phyloP scores from a whole-genome alignment of 345 rosid species.

The Moricandia moricandioides region DNA sequence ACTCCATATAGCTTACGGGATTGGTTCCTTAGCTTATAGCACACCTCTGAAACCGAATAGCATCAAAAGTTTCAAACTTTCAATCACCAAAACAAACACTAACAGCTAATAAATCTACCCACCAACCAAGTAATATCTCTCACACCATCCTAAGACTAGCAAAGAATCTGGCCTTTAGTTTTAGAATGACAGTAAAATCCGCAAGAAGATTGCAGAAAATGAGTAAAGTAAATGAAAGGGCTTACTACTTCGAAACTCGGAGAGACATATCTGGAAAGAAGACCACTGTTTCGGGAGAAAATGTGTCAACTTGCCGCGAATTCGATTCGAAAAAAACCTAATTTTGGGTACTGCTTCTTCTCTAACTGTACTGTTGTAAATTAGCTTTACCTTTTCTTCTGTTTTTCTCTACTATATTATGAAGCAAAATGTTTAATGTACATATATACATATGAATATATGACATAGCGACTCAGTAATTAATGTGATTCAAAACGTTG shows the following conservation, averaged over 20 bases:
- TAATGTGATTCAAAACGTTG: slow-evolving; percentile 7
- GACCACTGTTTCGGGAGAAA: slow-evolving; percentile 23
- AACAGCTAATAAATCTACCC: neutral
- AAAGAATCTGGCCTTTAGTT: slow-evolving; percentile 21
- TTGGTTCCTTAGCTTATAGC: slow-evolving; percentile 2
- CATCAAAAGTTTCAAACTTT: slow-evolving; percentile 26
- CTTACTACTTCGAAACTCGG: slow-evolving; percentile 22
- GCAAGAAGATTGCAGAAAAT: neutral
- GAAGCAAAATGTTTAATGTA: neutral
- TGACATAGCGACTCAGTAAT: neutral
- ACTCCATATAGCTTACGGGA: neutral
- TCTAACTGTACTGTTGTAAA: slow-evolving; percentile 1
- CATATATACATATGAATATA: neutral
- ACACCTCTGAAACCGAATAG: slow-evolving; percentile 24
- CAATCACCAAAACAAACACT: slow-evolving; percentile 13
- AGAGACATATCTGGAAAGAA: slow-evolving; percentile 14
- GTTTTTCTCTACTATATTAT: neutral
- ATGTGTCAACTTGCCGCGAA: slow-evolving; percentile 21
- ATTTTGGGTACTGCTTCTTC: slow-evolving; percentile 7
- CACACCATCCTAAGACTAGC: neutral
- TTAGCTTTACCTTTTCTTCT: neutral
- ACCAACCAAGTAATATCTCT: neutral
- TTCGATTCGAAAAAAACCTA: slow-evolving; percentile 28
- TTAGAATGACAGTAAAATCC: neutral
- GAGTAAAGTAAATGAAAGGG: slow-evolving; percentile 22